Evolutionary conservation across 768 basidiomycete species (phyloP).

Genomic region (Lentinula raphanica): DNA sequence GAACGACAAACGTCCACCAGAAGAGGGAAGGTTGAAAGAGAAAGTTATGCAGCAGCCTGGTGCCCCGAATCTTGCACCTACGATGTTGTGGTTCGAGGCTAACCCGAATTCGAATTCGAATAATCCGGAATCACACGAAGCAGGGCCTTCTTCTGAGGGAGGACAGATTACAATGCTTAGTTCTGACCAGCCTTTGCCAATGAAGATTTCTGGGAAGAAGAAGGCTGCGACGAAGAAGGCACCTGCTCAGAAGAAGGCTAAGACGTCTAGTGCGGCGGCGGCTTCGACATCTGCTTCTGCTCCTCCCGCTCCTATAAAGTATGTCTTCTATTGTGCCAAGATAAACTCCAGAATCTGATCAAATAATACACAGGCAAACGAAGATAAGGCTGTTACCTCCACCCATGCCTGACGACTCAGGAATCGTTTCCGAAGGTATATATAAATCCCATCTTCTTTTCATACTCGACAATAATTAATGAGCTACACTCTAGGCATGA

Average conservation of each 20-base stretch:
- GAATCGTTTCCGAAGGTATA: conserved; percentile 59
- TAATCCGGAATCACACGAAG: conserved; percentile 25
- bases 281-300: conserved; percentile 8
- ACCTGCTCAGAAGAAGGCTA: conserved; percentile 19
- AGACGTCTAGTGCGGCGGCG: conserved; percentile 9
- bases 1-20: conserved; percentile 39
- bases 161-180: neutral
- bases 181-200: conserved; percentile 8
- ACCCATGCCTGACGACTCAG: conserved; percentile 32
- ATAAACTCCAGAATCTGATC: neutral
- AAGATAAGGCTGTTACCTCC: conserved; percentile 8
- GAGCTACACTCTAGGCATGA: conserved; percentile 38
- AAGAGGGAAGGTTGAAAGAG: conserved; percentile 41
- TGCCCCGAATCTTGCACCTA: conserved; percentile 32
- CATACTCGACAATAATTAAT: conserved; percentile 6
- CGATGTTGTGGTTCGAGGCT: conserved; percentile 38
- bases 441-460: neutral
- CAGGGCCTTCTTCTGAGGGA: conserved; percentile 16
- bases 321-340: neutral
- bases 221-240: conserved; percentile 10
- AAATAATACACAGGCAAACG: neutral
- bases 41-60: conserved; percentile 29
- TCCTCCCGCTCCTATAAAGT: conserved; percentile 6
- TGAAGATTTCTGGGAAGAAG: conserved; percentile 10
- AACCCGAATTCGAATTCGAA: conserved; percentile 27